phyloP scores from a whole-genome alignment of 768 basidiomycete genomes.

The Hysterangium stoloniferum region DNA sequence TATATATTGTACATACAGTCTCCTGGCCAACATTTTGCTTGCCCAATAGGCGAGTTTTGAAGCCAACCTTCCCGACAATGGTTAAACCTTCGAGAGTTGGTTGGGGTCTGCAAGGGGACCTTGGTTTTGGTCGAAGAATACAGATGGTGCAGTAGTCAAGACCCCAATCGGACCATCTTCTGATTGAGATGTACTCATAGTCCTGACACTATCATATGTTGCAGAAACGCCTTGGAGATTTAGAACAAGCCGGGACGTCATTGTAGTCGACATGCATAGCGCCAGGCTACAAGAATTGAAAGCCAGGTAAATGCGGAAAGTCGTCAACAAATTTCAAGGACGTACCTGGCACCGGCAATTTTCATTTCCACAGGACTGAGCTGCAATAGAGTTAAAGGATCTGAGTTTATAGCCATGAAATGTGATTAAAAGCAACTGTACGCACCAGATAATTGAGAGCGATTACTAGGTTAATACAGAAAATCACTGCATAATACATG shows the following conservation, averaged over 20 bases:
- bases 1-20: too few relatives aligned
- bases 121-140: neutral
- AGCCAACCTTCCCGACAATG: too few relatives aligned
- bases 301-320: neutral
- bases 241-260: neutral
- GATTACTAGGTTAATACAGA: neutral
- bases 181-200: neutral
- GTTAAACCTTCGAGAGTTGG: too few relatives aligned
- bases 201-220: neutral
- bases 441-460: neutral
- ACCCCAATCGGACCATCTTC: neutral
- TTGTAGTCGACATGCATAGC: neutral
- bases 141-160: neutral
- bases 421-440: neutral
- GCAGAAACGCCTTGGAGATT: neutral
- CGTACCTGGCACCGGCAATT: neutral
- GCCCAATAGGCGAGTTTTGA: too few relatives aligned
- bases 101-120: too few relatives aligned
- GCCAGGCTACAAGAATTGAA: neutral
- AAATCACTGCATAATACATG: constrained; percentile 6
- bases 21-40: too few relatives aligned
- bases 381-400: neutral
- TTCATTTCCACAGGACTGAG: neutral
- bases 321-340: neutral
- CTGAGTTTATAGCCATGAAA: neutral